Base-by-base conservation (phyloP, 139 green algal species). In the Volvox reticuliferus region DNA sequence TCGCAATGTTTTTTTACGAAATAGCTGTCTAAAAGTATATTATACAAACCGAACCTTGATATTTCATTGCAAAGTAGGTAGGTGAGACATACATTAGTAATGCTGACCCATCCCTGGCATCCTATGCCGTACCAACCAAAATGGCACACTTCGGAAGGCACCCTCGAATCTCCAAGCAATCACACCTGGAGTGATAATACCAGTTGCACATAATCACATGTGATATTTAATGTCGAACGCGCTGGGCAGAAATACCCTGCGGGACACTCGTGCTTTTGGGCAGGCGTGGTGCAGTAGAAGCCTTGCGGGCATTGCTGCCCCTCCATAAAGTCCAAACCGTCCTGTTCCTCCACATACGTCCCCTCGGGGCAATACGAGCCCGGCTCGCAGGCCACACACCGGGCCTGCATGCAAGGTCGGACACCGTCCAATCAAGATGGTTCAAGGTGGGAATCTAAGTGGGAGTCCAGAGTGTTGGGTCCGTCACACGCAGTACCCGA, bases 321-420 rank as follows among this genome's bases (percentile, higher is more conserved):
- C 26, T 67, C 32, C 33, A 80, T 65, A 14, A n/a, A 2, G 86
- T 90, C 61, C 44, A 5, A 55, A 21, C 33, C 33, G 26, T 80
- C 18, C n/a, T 55, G 32, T 21, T 55, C 61, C 35, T 61, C 77
- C 76, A 71, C 77, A 32, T 50, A 86, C 14, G 80, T 85, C 30
- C 88, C 88, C 80, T 88, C 88, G 67, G 88, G 88, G 89, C 89
- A 92, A 73, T 65, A 28, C 14, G 67, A 28, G 12, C 89, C 89
- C 13, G 32, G 81, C 1, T 71, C 89, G 50, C 89, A 92, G 18
- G 69, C 33, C 32, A 89, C 81, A 50, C 89, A 92, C 26, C 85
- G 85, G 3, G 85, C 85, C 85, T 89, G 81, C 18, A 13, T 33
- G 33, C 3, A 9, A 28, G 65, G 12, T 2, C 21, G 65, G 21